These are phyloP conservation scores for Boechera divaricarpa DNA, from an alignment of 345 rosid genomes.

Conservation along the genomic window DNA sequence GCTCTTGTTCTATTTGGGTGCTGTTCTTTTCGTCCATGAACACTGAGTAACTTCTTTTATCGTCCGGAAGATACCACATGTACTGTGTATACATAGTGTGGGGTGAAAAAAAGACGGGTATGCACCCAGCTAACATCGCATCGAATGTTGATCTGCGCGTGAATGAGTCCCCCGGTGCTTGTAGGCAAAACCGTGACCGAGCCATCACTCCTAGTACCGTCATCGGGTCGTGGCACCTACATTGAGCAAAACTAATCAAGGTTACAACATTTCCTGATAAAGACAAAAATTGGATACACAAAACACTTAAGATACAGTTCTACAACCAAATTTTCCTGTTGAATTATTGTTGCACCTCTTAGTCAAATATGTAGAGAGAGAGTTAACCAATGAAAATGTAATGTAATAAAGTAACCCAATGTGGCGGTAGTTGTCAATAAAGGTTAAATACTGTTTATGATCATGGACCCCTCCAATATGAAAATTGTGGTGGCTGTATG, in stretches of 20 bases:
- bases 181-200: conserved; percentile 51
- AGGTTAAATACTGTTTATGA: not conserved
- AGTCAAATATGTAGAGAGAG: conserved; percentile 2
- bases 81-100: conserved; percentile 23
- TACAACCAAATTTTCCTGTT: not conserved
- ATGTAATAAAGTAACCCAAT: conserved; percentile 12
- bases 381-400: conserved; percentile 21
- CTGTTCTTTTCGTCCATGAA: conserved; percentile 2
- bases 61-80: conserved; percentile 22
- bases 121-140: conserved; percentile 12
- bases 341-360: not conserved
- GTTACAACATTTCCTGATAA: not conserved
- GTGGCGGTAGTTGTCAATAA: conserved; percentile 30
- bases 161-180: conserved; percentile 36
- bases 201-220: conserved; percentile 37
- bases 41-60: conserved; percentile 10
- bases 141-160: conserved; percentile 7
- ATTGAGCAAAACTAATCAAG: conserved; percentile 3
- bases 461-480: conserved; percentile 26
- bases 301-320: not conserved
- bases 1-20: not conserved
- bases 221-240: conserved; percentile 36
- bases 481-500: not conserved
- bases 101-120: conserved; percentile 11
- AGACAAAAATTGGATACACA: not conserved